phyloP scores from a whole-genome alignment of 2,329 filamentous ascomycete species.

The Venturia carpophila region DNA sequence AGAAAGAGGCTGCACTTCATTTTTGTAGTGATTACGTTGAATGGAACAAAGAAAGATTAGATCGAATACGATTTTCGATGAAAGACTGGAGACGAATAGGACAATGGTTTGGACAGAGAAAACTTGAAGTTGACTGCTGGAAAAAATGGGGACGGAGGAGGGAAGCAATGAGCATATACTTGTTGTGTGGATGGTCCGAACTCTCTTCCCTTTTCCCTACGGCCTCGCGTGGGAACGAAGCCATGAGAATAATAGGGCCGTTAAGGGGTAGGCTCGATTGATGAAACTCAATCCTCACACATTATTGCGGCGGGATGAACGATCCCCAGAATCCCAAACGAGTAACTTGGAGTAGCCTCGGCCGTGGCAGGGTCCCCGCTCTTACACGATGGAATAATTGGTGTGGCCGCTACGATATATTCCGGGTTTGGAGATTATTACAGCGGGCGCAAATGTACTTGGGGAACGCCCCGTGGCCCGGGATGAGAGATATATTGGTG shows the following conservation, averaged over 20 bases:
- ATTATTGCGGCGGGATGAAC: not conserved
- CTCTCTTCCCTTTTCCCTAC: not conserved
- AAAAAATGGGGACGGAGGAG: not conserved
- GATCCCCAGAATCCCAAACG: not conserved
- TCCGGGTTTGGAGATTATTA: not conserved
- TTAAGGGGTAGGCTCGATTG: not conserved
- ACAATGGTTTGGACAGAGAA: not conserved
- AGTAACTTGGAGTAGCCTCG: not conserved
- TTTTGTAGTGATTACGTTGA: not conserved
- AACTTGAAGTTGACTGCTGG: not conserved
- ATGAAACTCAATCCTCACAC: not conserved
- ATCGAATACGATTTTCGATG: not conserved
- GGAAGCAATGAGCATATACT: not conserved
- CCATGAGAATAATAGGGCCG: not conserved
- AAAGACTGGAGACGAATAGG: not conserved
- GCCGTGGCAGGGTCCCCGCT: not conserved
- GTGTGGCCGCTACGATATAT: not conserved
- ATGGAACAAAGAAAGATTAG: not conserved
- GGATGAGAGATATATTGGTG: not conserved
- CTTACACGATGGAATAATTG: not conserved
- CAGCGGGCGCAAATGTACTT: not conserved
- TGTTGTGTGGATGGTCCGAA: not conserved
- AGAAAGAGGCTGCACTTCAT: constrained; percentile 3
- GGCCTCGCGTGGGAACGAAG: not conserved
- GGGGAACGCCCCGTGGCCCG: not conserved